A percentile compares a stretch with the other conserved stretches of the same genome.
Evolutionary conservation across 768 basidiomycete species (phyloP).

Genomic region (Mycena chlorophos): DNA sequence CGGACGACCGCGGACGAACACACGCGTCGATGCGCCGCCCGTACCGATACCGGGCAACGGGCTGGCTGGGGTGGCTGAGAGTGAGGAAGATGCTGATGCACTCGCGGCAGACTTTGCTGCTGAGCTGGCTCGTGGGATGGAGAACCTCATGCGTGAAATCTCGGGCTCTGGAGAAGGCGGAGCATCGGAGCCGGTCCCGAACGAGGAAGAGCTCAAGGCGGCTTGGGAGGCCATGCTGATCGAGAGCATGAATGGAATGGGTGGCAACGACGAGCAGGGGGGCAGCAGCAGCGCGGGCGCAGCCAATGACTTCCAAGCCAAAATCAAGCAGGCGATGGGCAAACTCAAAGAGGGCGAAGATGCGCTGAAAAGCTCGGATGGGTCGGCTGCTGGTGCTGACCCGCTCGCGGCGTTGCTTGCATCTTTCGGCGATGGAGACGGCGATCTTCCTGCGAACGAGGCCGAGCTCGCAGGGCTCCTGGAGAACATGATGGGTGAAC

Average conservation of each 20-base stretch:
- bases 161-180: constrained; percentile 31
- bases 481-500: constrained; percentile 78
- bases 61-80: constrained; percentile 26
- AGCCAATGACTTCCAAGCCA: constrained; percentile 59
- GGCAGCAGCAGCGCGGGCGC: background rate
- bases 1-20: constrained; percentile 48
- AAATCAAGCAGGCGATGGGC: constrained; percentile 70
- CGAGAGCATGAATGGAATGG: constrained; percentile 55
- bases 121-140: constrained; percentile 52
- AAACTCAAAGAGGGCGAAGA: constrained; percentile 71
- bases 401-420: constrained; percentile 55
- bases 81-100: constrained; percentile 37
- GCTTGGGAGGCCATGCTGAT: constrained; percentile 75
- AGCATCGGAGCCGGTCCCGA: constrained; percentile 34
- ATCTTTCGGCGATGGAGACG: constrained; percentile 39
- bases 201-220: constrained; percentile 46
- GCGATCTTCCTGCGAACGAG: constrained; percentile 40
- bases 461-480: constrained; percentile 65
- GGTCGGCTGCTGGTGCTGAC: constrained; percentile 28
- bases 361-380: constrained; percentile 34
- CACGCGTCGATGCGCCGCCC: constrained; percentile 46
- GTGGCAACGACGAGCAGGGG: constrained; percentile 25
- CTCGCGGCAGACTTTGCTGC: constrained; percentile 44
- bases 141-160: constrained; percentile 49
- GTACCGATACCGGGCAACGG: constrained; percentile 35